Percentiles rank a stretch among this genome's conserved stretches.
Conservation (phyloP, 2,329 filamentous ascomycete species). For the Lasiodiplodia sp. region DNA sequence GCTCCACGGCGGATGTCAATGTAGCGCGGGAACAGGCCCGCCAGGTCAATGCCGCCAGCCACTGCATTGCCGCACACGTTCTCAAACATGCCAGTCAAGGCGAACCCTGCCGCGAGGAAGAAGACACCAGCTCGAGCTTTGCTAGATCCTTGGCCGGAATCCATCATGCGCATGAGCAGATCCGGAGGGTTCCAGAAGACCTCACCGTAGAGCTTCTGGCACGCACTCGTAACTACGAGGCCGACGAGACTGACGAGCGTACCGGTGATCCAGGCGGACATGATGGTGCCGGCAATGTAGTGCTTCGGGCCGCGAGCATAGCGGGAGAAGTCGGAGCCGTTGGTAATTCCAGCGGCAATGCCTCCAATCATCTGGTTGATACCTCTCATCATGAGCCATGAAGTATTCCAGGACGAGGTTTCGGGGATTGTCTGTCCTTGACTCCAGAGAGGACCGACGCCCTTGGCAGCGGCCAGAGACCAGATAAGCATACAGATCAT, state of each 20-base stretch:
- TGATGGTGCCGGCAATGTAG: conserved; percentile 51
- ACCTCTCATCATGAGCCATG: conserved; percentile 56
- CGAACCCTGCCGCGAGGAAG: conserved; percentile 46
- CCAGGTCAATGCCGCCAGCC: conserved; percentile 47
- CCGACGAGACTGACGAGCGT: conserved; percentile 53
- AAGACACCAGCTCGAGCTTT: conserved; percentile 47
- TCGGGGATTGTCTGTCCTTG: conserved; percentile 46
- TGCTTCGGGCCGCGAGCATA: conserved; percentile 47
- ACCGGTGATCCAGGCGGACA: conserved; percentile 51
- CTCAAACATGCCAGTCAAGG: conserved; percentile 50
- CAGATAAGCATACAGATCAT: conserved; percentile 57
- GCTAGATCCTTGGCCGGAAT: conserved; percentile 51
- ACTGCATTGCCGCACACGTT: conserved; percentile 48
- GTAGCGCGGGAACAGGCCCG: conserved; percentile 44
- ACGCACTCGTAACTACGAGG: conserved; percentile 51
- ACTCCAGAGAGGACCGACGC: conserved; percentile 54
- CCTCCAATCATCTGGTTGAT: conserved; percentile 54
- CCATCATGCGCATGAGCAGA: conserved; percentile 55
- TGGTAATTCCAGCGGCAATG: conserved; percentile 52
- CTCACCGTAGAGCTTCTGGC: conserved; percentile 47
- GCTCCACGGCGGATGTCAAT: conserved; percentile 46
- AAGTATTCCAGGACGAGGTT: conserved; percentile 48
- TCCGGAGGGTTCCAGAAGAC: conserved; percentile 53
- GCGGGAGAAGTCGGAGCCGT: conserved; percentile 55
- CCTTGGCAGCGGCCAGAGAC: conserved; percentile 54